These are phyloP conservation scores for Metarhizium album DNA, from an alignment of 2,329 filamentous ascomycete species.

Conservation along the genomic window DNA sequence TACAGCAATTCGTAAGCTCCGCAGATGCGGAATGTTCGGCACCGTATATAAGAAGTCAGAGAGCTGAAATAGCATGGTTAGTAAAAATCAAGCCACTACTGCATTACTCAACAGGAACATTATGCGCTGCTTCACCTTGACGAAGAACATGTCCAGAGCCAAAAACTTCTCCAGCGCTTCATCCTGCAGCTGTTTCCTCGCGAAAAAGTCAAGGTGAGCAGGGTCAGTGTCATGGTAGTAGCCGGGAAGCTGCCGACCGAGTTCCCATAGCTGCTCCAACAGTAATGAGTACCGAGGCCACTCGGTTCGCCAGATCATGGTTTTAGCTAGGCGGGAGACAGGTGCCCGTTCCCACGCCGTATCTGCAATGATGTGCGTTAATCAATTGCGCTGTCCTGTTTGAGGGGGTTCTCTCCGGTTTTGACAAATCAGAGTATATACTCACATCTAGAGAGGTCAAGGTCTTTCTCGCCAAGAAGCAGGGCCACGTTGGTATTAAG, in stretches of 20 bases:
- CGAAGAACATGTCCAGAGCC: slow-evolving; percentile 53
- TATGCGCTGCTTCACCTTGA: slow-evolving; percentile 37
- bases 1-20: slow-evolving; percentile 42
- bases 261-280: slow-evolving; percentile 35
- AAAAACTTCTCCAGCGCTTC: slow-evolving; percentile 44
- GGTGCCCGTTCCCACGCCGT: slow-evolving; percentile 47
- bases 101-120: neutral
- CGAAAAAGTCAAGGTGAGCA: slow-evolving; percentile 29
- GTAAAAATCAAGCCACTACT: neutral
- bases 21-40: slow-evolving; percentile 47
- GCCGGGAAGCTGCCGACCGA: slow-evolving; percentile 41
- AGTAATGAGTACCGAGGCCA: slow-evolving; percentile 45
- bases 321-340: slow-evolving; percentile 43
- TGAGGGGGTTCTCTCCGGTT: neutral
- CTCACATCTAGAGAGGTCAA: slow-evolving; percentile 47
- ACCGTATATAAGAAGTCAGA: slow-evolving; percentile 52
- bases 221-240: slow-evolving; percentile 40
- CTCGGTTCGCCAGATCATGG: slow-evolving; percentile 48
- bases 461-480: slow-evolving; percentile 53
- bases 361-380: slow-evolving; percentile 27
- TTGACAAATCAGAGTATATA: neutral
- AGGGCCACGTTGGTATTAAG: slow-evolving; percentile 54
- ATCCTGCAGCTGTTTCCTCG: slow-evolving; percentile 34
- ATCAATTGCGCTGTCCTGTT: neutral
- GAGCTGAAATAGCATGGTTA: slow-evolving; percentile 27